These are phyloP conservation scores for Cardiospermum halicacabum DNA, from an alignment of 345 rosid species.

Conservation along the genomic window DNA sequence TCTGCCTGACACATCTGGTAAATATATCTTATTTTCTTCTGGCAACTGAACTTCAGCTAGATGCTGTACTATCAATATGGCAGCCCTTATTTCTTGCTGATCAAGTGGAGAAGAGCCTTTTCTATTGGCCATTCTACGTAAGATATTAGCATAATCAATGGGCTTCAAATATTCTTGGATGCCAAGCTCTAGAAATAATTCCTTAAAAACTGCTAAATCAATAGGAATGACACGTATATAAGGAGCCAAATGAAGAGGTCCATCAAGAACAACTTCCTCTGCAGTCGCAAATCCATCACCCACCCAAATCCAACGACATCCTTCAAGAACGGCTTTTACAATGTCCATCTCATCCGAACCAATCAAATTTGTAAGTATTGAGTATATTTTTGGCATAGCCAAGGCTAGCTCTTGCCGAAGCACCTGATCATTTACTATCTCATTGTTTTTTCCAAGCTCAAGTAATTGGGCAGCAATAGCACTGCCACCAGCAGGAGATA, in stretches of 20 bases:
- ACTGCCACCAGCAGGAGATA: conserved; percentile 86
- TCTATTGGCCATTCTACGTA: conserved; percentile 69
- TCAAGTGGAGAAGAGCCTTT: conserved; percentile 74
- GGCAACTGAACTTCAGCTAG: conserved; percentile 71
- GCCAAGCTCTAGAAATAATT: conserved; percentile 80
- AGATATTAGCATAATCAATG: conserved; percentile 71
- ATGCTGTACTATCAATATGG: conserved; percentile 78
- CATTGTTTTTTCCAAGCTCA: conserved; percentile 95
- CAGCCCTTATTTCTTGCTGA: conserved; percentile 73
- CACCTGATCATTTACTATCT: conserved; percentile 62
- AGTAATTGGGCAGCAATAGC: conserved; percentile 94
- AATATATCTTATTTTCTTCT: conserved; percentile 59
- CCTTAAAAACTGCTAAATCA: conserved; percentile 85
- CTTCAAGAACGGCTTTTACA: conserved; percentile 94
- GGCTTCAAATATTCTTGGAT: conserved; percentile 79
- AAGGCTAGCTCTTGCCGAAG: conserved; percentile 85
- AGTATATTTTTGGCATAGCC: conserved; percentile 88
- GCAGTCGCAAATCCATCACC: conserved; percentile 95
- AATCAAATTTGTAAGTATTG: conserved; percentile 59
- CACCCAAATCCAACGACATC: conserved; percentile 98
- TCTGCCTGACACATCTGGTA: conserved; percentile 83
- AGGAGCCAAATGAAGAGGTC: conserved; percentile 92
- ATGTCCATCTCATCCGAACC: conserved; percentile 95
- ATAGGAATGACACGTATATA: conserved; percentile 86
- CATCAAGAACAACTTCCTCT: conserved; percentile 91